phyloP scores from a whole-genome alignment of 495 filamentous ascomycete genomes.

The Trichoderma orchidacearum region DNA sequence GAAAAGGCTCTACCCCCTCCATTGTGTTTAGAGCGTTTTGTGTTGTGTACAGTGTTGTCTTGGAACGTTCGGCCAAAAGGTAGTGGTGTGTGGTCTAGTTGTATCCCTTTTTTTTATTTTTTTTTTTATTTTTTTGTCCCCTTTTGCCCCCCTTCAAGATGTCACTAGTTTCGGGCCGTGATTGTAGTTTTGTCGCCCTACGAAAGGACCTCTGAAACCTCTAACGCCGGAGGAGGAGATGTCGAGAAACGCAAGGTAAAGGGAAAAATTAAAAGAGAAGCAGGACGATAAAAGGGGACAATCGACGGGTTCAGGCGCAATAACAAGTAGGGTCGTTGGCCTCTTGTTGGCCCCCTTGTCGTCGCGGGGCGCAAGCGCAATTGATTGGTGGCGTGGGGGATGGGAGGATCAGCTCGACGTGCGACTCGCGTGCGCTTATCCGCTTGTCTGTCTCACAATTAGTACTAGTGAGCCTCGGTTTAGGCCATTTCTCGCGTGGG shows the following conservation, averaged over 20 bases:
- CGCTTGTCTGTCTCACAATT: not conserved
- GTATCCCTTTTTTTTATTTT: constrained; percentile 1
- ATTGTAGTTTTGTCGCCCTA: too few species aligned
- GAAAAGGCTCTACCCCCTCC: constrained; percentile 28
- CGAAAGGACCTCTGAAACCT: too few species aligned
- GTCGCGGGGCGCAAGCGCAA: not conserved
- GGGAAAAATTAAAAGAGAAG: not conserved
- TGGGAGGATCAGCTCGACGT: not conserved
- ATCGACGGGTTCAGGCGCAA: not conserved
- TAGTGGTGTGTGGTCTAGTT: not conserved
- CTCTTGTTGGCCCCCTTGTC: not conserved
- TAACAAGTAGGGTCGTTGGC: not conserved
- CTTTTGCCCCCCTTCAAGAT: not conserved
- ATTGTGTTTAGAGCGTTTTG: constrained; percentile 8
- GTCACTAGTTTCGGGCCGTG: not conserved
- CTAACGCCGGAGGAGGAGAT: too few species aligned
- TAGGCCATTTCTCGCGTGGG: not conserved
- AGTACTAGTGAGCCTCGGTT: not conserved
- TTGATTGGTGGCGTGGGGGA: not conserved
- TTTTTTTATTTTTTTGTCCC: not conserved
- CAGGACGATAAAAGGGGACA: not conserved
- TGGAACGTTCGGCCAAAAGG: not conserved
- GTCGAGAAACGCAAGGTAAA: too few species aligned
- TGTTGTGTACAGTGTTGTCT: too few species aligned
- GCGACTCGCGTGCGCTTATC: not conserved